Conservation (phyloP, 257 asterid species). For the Solanum pimpinellifolium region DNA sequence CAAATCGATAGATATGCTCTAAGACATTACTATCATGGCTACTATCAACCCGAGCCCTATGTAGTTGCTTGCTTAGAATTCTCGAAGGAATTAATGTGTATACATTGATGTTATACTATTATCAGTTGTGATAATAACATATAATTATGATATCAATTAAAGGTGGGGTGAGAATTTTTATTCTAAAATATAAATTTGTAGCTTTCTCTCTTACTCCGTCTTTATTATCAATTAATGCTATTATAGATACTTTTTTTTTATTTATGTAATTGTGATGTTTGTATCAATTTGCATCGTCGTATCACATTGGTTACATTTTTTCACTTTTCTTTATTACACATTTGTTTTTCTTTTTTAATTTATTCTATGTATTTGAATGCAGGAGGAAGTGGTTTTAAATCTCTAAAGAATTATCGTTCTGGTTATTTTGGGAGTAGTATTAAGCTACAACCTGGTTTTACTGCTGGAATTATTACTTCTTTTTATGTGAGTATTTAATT, state of each 20-base stretch:
- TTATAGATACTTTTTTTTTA: neutral
- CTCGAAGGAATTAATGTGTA: neutral
- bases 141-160: neutral
- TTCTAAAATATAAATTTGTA: neutral
- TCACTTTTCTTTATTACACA: neutral
- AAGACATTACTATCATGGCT: neutral
- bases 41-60: neutral
- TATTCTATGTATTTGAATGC: neutral
- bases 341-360: neutral
- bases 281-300: neutral
- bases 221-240: neutral
- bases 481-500: conserved; percentile 42
- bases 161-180: neutral
- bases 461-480: conserved; percentile 89
- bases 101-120: neutral
- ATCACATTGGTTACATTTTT: neutral
- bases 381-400: conserved; percentile 96
- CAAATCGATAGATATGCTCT: neutral
- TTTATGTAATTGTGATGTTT: neutral
- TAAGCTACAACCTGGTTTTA: conserved; percentile 80
- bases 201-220: neutral
- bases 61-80: neutral
- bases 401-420: conserved; percentile 40
- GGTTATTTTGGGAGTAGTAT: conserved; percentile 68
- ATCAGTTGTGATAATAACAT: neutral